Conservation (phyloP, 768 basidiomycete species). For the Tephrocybe sp. region DNA sequence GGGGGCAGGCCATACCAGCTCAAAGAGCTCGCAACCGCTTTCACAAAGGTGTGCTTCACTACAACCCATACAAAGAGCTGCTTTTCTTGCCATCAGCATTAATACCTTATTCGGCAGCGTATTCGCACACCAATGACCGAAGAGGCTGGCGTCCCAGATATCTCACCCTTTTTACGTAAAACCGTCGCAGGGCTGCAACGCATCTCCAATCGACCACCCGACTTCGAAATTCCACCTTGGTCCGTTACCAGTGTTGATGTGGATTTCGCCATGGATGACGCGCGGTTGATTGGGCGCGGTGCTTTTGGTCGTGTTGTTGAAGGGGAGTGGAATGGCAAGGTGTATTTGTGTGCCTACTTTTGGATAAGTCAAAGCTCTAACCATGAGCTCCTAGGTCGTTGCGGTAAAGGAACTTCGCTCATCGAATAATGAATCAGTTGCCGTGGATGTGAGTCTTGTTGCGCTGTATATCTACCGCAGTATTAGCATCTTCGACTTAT, state of each 20-base stretch:
- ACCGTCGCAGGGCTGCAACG: slow-evolving; percentile 10
- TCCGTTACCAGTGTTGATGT: slow-evolving; percentile 24
- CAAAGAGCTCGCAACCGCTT: slow-evolving; percentile 15
- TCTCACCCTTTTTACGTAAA: slow-evolving; percentile 14
- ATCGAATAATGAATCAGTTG: slow-evolving; percentile 6
- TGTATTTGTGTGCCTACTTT: neutral
- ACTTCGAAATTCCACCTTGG: slow-evolving; percentile 21
- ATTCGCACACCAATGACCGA: slow-evolving; percentile 2
- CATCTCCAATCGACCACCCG: slow-evolving; percentile 12
- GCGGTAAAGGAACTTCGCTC: slow-evolving; percentile 28
- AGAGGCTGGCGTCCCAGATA: slow-evolving; percentile 4
- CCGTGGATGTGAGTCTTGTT: slow-evolving; percentile 7
- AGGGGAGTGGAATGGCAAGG: slow-evolving; percentile 26
- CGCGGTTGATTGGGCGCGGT: slow-evolving; percentile 20
- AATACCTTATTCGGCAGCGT: slow-evolving; percentile 3
- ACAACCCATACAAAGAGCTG: neutral
- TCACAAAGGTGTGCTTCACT: slow-evolving; percentile 11
- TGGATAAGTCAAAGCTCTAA: too few relatives aligned
- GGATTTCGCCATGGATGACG: slow-evolving; percentile 16
- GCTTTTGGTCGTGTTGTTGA: slow-evolving; percentile 25
- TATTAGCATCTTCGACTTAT: too few relatives aligned
- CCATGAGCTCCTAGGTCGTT: slow-evolving; percentile 16
- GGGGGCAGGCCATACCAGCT: slow-evolving; percentile 8
- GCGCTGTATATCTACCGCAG: too few relatives aligned
- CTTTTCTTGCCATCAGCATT: neutral